phyloP scores from a whole-genome alignment of 2,329 filamentous ascomycete genomes.

The Neonectria punicea region DNA sequence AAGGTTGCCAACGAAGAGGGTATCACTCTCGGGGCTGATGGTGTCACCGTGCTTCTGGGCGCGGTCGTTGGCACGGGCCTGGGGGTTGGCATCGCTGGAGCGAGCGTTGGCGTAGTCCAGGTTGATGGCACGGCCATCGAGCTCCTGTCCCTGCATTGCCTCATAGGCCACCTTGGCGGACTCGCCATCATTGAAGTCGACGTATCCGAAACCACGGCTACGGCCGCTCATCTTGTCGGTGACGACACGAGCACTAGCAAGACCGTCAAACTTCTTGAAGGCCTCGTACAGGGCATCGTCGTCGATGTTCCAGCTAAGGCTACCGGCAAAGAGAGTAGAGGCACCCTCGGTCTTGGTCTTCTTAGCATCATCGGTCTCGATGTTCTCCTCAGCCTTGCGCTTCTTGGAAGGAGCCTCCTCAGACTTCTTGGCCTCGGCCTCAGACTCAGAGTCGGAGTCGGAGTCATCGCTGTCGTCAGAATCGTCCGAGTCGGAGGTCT shows the following conservation, averaged over 20 bases:
- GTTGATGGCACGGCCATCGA: slow-evolving; percentile 81
- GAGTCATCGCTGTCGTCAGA: slow-evolving; percentile 47
- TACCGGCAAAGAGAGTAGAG: slow-evolving; percentile 85
- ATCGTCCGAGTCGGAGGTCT: slow-evolving; percentile 47
- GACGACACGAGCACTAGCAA: slow-evolving; percentile 80
- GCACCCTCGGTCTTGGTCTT: slow-evolving; percentile 71
- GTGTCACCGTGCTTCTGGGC: slow-evolving; percentile 80
- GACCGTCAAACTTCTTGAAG: slow-evolving; percentile 82
- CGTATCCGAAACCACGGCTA: slow-evolving; percentile 93
- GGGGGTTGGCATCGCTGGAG: slow-evolving; percentile 62
- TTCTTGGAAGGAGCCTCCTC: slow-evolving; percentile 57
- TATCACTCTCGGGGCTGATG: slow-evolving; percentile 82
- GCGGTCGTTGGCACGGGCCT: slow-evolving; percentile 70
- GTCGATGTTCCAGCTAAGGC: slow-evolving; percentile 90
- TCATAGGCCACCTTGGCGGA: slow-evolving; percentile 78
- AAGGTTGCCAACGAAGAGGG: slow-evolving; percentile 91
- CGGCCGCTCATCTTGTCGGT: slow-evolving; percentile 83
- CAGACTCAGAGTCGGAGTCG: slow-evolving; percentile 49
- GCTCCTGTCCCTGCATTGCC: slow-evolving; percentile 77
- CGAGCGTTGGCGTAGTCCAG: slow-evolving; percentile 81
- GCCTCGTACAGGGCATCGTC: slow-evolving; percentile 83
- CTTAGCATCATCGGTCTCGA: slow-evolving; percentile 64
- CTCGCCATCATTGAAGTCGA: slow-evolving; percentile 79
- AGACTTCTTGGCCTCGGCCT: slow-evolving; percentile 49
- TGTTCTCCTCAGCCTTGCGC: slow-evolving; percentile 61